Percentiles rank a stretch among this genome's conserved stretches.
Conservation (phyloP, 768 basidiomycete species). For the Suillus bovinus region DNA sequence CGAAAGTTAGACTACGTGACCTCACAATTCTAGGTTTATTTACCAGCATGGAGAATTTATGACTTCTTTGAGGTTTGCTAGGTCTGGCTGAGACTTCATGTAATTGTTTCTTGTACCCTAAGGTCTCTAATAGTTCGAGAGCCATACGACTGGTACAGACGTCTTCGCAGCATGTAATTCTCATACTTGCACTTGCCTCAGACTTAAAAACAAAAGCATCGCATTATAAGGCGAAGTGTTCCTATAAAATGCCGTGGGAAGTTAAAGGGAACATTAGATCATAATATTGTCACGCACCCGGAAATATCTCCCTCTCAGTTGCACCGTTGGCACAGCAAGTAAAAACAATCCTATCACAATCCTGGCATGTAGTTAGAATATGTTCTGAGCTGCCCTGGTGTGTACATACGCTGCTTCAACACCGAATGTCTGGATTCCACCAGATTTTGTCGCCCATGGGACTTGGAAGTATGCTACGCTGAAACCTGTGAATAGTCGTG, state of each 20-base stretch:
- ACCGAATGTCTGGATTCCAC: slow-evolving; percentile 37
- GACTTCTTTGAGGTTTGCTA: not conserved
- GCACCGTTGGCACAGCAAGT: slow-evolving; percentile 37
- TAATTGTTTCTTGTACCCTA: not conserved
- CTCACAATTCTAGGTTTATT: not conserved
- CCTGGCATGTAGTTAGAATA: slow-evolving; percentile 17
- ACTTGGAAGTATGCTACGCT: slow-evolving; percentile 43
- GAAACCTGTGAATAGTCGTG: slow-evolving; percentile 26
- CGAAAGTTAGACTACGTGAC: not conserved
- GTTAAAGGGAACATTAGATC: not conserved
- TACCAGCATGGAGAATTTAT: not conserved
- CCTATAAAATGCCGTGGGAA: not conserved
- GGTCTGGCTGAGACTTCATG: not conserved
- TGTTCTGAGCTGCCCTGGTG: not conserved
- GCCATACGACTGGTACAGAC: not conserved
- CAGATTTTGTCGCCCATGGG: slow-evolving; percentile 38
- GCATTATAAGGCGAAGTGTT: not conserved
- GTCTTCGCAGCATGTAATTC: not conserved
- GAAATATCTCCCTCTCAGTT: slow-evolving; percentile 33
- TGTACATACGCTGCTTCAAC: slow-evolving; percentile 38
- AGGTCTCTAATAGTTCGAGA: not conserved
- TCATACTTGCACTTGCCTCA: not conserved
- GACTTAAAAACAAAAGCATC: not conserved
- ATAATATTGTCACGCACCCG: slow-evolving; percentile 30
- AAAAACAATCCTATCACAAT: slow-evolving; percentile 36